Evolutionary conservation across 257 asterid species (phyloP), one percentile per base, ranked within the genome.

Genomic region (Leonotis leonurus): DNA sequence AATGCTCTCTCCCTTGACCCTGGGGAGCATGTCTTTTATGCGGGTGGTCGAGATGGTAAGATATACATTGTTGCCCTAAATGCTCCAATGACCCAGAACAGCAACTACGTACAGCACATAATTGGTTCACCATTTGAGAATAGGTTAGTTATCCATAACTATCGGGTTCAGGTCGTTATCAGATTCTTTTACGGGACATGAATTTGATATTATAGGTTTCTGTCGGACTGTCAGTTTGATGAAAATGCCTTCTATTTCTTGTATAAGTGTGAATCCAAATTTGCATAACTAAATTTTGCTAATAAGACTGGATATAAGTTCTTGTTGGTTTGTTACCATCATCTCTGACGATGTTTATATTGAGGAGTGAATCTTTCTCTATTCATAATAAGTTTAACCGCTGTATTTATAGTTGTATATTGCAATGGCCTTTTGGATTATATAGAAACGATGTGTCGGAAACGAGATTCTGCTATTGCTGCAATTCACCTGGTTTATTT

Each of bases 31-130:
- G 85, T 81, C 68, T 89, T 92, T 77, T 89, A 89, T 78, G 99
- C 99, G 7, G 95, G 97, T 76, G 85, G 94, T 54, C 81, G 93
- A 77, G 97, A 91, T 80, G 98, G 98, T 49, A 91, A 83, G 70
- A 86, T 89, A 77, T 85, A 89, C 73, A 80, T 85, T 50, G 95
- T 78, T 33, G 85, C 84, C 65, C 73, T 93, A 65, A 79, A 80
- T 82, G 85, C 89, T 67, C 82, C 75, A 41, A 78, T 54, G 16
- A 62, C 75, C 67, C 64, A 82, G 70, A 78, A 56, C 76, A 72
- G 75, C 76, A 78, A 63, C 43, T 81, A 80, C 59, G 97, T 90
- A 52, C 22, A 41, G 13, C 85, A 89, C 68, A 83, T 92, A 57
- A 70, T 84, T 29, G 96, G 88, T 53, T 70, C 89, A 59, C 64